A percentile compares a stretch with the other conserved stretches of the same genome.
Conservation (phyloP, 768 basidiomycete genomes). For the Boletus patriciae region DNA sequence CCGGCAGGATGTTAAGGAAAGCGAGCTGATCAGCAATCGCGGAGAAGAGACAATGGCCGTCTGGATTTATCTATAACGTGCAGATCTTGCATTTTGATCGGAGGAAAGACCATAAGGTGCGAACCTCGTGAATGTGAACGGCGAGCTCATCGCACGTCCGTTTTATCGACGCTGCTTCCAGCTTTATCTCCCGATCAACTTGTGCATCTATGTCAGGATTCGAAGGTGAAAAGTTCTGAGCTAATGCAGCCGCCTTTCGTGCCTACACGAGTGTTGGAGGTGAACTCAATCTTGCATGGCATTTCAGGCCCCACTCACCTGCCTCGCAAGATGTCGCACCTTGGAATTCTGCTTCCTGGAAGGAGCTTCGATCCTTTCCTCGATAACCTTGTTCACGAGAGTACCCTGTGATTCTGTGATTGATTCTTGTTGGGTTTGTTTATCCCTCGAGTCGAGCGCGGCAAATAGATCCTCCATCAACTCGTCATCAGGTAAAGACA, state of each 20-base stretch:
- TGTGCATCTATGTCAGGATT: slow-evolving; percentile 61
- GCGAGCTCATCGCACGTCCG: slow-evolving; percentile 64
- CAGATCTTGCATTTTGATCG: slow-evolving; percentile 1
- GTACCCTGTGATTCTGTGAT: slow-evolving; percentile 43
- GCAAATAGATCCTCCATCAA: slow-evolving; percentile 75
- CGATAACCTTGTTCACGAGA: slow-evolving; percentile 26
- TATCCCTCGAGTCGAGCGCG: slow-evolving; percentile 68
- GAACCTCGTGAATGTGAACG: slow-evolving; percentile 65
- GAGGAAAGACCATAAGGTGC: slow-evolving; percentile 10
- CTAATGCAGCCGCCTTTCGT: slow-evolving; percentile 66
- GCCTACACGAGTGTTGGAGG: slow-evolving; percentile 44
- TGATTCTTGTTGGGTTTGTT: slow-evolving; percentile 49
- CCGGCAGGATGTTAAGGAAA: slow-evolving; percentile 64
- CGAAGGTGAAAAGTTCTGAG: slow-evolving; percentile 49
- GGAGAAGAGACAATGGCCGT: slow-evolving; percentile 95
- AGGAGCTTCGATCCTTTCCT: slow-evolving; percentile 15
- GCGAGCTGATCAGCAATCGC: slow-evolving; percentile 90
- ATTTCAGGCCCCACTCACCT: slow-evolving; percentile 46
- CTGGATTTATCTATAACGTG: slow-evolving; percentile 78
- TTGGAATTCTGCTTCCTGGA: slow-evolving; percentile 57
- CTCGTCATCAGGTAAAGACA: slow-evolving; percentile 45
- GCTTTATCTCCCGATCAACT: slow-evolving; percentile 61
- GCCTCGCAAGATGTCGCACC: slow-evolving; percentile 65
- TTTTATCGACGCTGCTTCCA: slow-evolving; percentile 66
- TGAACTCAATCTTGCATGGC: not conserved